Percentiles rank a stretch among this genome's conserved stretches.
Evolutionary conservation across 2,329 filamentous ascomycete species (phyloP).

Genomic region (Graphilbum fragrans): DNA sequence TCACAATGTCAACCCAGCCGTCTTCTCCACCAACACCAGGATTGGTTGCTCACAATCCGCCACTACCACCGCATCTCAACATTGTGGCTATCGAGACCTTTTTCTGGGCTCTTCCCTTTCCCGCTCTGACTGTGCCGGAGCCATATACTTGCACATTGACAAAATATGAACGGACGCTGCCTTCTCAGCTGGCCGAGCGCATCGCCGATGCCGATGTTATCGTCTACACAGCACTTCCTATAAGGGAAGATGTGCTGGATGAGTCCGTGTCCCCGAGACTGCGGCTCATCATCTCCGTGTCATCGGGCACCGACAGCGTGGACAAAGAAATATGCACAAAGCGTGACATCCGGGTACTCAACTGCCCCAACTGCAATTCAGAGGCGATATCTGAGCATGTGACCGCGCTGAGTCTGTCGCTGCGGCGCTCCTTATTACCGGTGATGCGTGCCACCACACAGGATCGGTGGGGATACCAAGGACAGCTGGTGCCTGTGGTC

Average conservation of each 20-base stretch:
- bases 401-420: slow-evolving; percentile 14
- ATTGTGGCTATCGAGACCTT: slow-evolving; percentile 22
- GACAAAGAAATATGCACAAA: slow-evolving; percentile 13
- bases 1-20: too few species aligned
- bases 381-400: slow-evolving; percentile 17
- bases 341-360: slow-evolving; percentile 18
- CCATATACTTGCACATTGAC: slow-evolving; percentile 18
- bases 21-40: neutral
- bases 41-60: neutral
- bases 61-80: slow-evolving; percentile 14
- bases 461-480: slow-evolving; percentile 11
- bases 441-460: slow-evolving; percentile 15
- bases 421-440: slow-evolving; percentile 22
- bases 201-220: slow-evolving; percentile 23
- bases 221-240: slow-evolving; percentile 19
- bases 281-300: slow-evolving; percentile 15
- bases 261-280: slow-evolving; percentile 15
- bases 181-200: slow-evolving; percentile 16
- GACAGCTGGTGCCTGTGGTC: slow-evolving; percentile 10
- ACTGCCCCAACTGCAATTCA: slow-evolving; percentile 17
- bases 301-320: slow-evolving; percentile 17
- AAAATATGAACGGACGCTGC: slow-evolving; percentile 14
- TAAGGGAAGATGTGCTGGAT: slow-evolving; percentile 14
- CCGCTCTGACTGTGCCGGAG: slow-evolving; percentile 9
- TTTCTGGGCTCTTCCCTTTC: slow-evolving; percentile 17